Evolutionary conservation across 2,329 filamentous ascomycete species (phyloP).

Genomic region (Botrytis byssoidea): DNA sequence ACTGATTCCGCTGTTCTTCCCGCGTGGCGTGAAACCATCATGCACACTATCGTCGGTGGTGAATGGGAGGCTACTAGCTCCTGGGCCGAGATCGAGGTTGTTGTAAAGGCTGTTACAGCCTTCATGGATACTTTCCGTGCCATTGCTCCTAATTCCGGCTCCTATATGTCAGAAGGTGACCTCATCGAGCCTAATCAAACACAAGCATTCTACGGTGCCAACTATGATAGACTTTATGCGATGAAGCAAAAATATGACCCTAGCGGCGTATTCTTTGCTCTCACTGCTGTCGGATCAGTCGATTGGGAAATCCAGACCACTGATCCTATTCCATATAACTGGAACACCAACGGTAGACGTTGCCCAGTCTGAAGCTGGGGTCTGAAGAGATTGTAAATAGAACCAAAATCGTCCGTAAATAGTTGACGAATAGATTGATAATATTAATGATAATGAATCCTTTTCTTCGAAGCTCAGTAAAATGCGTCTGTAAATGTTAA

Average conservation of each 20-base stretch:
- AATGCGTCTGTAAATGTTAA: neutral
- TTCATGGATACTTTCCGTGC: constrained; percentile 27
- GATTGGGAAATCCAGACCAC: constrained; percentile 41
- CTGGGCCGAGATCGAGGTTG: constrained; percentile 46
- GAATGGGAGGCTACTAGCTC: constrained; percentile 39
- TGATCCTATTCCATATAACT: constrained; percentile 23
- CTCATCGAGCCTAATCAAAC: constrained; percentile 22
- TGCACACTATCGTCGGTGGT: constrained; percentile 25
- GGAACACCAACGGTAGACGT: constrained; percentile 17
- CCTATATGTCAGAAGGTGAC: constrained; percentile 23
- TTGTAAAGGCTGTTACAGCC: constrained; percentile 40
- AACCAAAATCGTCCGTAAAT: neutral
- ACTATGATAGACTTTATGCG: constrained; percentile 28
- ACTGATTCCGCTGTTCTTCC: constrained; percentile 42
- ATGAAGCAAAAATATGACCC: constrained; percentile 29
- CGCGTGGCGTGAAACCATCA: constrained; percentile 29
- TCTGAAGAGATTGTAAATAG: neutral
- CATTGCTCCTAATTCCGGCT: constrained; percentile 19
- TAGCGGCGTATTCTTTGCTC: constrained; percentile 25
- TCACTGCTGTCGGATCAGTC: constrained; percentile 28
- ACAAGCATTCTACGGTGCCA: constrained; percentile 43
- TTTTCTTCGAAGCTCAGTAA: neutral
- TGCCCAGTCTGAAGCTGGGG: neutral
- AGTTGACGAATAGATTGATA: neutral
- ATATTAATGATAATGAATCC: neutral